Conservation (phyloP, 306 rosid species). For the Vicia sativa region DNA sequence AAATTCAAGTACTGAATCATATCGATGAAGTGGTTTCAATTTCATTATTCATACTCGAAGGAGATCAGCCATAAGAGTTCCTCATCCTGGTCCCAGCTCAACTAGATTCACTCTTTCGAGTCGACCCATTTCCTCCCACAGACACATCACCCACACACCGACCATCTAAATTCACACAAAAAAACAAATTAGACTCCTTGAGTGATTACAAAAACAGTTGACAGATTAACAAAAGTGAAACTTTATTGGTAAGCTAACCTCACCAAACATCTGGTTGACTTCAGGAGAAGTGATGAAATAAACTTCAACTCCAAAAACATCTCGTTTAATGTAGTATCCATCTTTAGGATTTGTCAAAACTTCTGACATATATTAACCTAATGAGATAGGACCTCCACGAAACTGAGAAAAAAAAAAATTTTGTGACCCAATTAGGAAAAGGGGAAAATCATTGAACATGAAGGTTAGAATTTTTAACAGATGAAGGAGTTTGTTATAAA, state of each 20-base stretch:
- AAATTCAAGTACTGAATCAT: slow-evolving; percentile 8
- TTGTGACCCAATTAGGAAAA: background rate
- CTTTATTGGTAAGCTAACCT: slow-evolving; percentile 56
- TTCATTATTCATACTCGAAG: slow-evolving; percentile 60
- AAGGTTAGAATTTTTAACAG: slow-evolving; percentile 18
- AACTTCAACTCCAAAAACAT: slow-evolving; percentile 90
- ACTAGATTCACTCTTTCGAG: slow-evolving; percentile 68
- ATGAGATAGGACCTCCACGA: slow-evolving; percentile 96
- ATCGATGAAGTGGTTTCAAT: slow-evolving; percentile 20
- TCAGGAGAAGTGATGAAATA: slow-evolving; percentile 97
- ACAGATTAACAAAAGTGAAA: no score
- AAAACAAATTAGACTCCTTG: slow-evolving; percentile 32
- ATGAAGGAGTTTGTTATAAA: slow-evolving; percentile 20
- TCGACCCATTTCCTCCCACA: slow-evolving; percentile 99
- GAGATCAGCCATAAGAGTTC: slow-evolving; percentile 93
- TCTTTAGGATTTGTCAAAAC: slow-evolving; percentile 95
- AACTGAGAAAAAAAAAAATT: slow-evolving; percentile 55
- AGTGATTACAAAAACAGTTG: background rate
- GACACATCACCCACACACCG: slow-evolving; percentile 95
- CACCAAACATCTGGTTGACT: slow-evolving; percentile 99
- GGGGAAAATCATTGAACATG: background rate
- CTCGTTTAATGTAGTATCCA: slow-evolving; percentile 88
- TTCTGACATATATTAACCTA: slow-evolving; percentile 96
- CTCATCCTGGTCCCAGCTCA: slow-evolving; percentile 96
- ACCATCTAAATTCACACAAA: slow-evolving; percentile 62